Evolutionary conservation across 2,329 filamentous ascomycete genomes (phyloP).

Genomic region (Grosmannia penicillata): DNA sequence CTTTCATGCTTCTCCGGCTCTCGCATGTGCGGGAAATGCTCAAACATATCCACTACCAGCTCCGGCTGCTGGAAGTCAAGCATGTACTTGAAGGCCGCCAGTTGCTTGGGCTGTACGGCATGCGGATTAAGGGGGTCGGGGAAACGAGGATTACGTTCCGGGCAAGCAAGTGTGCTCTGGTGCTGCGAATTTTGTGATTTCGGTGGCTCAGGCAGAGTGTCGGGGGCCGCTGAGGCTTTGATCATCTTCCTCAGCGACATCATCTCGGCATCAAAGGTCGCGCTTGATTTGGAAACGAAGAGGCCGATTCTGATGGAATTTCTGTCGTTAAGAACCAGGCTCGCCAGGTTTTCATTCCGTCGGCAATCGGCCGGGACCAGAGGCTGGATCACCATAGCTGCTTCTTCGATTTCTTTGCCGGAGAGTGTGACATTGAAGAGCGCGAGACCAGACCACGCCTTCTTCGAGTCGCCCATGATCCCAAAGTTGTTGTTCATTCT

Average conservation of each 20-base stretch:
- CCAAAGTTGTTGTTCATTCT: slow-evolving; percentile 9
- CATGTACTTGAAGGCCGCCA: slow-evolving; percentile 11
- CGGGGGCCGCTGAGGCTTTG: too few species aligned
- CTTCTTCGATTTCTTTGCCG: neutral
- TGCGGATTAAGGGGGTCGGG: neutral
- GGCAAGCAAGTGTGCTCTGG: too few species aligned
- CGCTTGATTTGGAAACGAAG: slow-evolving; percentile 8
- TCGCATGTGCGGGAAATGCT: slow-evolving; percentile 12
- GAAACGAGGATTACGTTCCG: neutral
- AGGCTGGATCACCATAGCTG: neutral
- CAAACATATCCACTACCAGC: slow-evolving; percentile 10
- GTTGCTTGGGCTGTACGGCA: slow-evolving; percentile 8
- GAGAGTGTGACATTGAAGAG: slow-evolving; percentile 8
- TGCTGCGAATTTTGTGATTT: too few species aligned
- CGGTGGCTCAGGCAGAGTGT: too few species aligned
- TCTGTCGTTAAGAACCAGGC: slow-evolving; percentile 1
- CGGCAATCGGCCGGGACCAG: slow-evolving; percentile 4
- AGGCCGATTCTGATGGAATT: slow-evolving; percentile 7
- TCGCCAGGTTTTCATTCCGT: neutral
- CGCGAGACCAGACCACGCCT: slow-evolving; percentile 4
- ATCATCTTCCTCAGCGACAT: slow-evolving; percentile 1
- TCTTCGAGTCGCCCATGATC: neutral
- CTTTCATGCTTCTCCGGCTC: slow-evolving; percentile 5
- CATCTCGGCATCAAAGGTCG: slow-evolving; percentile 11
- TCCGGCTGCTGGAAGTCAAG: slow-evolving; percentile 10